Evolutionary conservation across 192 early-diverging fungal genomes (phyloP), one percentile per base, ranked within the genome.

Genomic region (Gonapodya sp.): DNA sequence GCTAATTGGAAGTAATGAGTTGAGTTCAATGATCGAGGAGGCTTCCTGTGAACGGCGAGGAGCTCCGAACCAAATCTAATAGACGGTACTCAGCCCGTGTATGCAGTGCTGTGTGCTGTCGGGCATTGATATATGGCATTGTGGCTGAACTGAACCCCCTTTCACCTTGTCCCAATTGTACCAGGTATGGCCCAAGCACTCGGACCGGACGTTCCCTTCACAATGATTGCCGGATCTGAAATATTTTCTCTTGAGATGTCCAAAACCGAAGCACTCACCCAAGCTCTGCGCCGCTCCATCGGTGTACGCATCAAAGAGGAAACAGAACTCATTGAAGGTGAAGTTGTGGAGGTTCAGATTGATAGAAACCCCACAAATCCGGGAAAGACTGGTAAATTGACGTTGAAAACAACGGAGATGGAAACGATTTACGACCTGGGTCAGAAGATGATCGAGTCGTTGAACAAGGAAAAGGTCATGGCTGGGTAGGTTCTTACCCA

Each of bases 381-480:
- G 78, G 90, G 92, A 24, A 97, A 98, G 89, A 94, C 95, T 0
- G 98, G 98, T 31, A 99, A 99, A 86, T 87, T 99, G 73, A 99
- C 97, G 78, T 85, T 98, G 35, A 99, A 99, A 89, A 99, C 98
- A 34, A 99, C 97, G 30, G 98, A 99, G 72, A 99, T 99, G 98
- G 98, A 99, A 85, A 99, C 98, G 35, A 93, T 99, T 80, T 99
- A 98, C 80, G 98, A 99, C 85, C 85, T 99, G 81, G 98, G 97
- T 2, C 94, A 97, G 81, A 99, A 99, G 86, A 98, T 99, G 97
- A 98, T 99, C 84, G 95, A 95, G 74, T 90, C 95, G 31, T 84
- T 99, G 83, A 96, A 94, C 85, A 98, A 98, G 88, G 97, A 99
- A 81, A 99, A 99, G 85, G 96, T 98, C 64, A 90, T 94, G 87